Conservation (phyloP, 164 flowering plant genomes). For the Brasenia schreberi region DNA sequence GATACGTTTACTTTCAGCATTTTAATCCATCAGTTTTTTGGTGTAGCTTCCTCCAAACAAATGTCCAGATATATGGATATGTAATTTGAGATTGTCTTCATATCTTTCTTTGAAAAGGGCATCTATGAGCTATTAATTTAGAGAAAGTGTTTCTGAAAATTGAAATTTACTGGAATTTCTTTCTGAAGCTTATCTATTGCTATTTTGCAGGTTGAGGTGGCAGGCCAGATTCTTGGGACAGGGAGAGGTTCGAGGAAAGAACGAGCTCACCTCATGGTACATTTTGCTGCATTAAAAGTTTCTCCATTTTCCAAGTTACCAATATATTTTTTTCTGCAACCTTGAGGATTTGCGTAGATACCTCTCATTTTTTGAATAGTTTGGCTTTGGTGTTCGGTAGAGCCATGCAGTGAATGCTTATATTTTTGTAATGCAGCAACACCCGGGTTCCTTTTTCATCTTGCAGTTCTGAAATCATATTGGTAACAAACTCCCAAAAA, state of each 20-base stretch:
- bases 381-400: background rate
- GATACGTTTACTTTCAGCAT: background rate
- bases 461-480: no score
- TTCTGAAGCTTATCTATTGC: background rate
- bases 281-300: background rate
- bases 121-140: background rate
- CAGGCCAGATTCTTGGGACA: slow-evolving; percentile 10
- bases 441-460: no score
- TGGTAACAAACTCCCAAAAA: no score
- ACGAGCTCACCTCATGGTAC: slow-evolving; percentile 9
- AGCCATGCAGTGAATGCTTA: background rate
- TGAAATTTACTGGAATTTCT: background rate
- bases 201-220: slow-evolving; percentile 9
- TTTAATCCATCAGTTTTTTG: background rate
- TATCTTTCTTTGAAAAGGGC: background rate
- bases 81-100: background rate
- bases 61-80: no score
- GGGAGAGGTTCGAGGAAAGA: slow-evolving; percentile 7
- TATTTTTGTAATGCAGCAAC: no score
- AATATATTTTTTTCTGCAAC: background rate
- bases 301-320: background rate
- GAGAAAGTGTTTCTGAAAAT: background rate
- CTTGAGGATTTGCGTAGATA: background rate
- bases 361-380: background rate
- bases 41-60: background rate